A percentile compares a stretch with the other conserved stretches of the same genome.
Conservation (phyloP, 495 filamentous ascomycete genomes). For the Hypoxylon trugodes region DNA sequence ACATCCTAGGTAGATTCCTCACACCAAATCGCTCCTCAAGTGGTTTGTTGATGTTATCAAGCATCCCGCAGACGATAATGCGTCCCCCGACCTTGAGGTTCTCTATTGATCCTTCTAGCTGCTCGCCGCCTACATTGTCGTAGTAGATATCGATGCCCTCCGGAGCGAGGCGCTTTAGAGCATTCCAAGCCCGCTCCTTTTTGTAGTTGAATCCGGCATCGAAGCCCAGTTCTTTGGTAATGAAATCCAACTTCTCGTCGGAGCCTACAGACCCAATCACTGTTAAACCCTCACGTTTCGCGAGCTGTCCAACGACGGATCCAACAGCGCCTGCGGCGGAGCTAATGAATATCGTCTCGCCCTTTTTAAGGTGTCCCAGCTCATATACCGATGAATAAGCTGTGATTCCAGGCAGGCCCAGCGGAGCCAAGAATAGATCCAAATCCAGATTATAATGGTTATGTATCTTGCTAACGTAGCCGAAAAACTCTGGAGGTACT, state of each 20-base stretch:
- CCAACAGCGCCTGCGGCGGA: slow-evolving; percentile 86
- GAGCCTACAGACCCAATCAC: slow-evolving; percentile 77
- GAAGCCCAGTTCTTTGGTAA: slow-evolving; percentile 70
- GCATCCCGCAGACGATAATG: slow-evolving; percentile 65
- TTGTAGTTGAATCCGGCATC: slow-evolving; percentile 77
- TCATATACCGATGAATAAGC: slow-evolving; percentile 82
- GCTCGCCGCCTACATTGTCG: slow-evolving; percentile 92
- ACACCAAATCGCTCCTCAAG: slow-evolving; percentile 70
- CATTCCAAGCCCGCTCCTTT: slow-evolving; percentile 69
- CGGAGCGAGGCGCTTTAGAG: slow-evolving; percentile 76
- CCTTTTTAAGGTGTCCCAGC: slow-evolving; percentile 83
- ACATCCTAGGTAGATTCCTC: slow-evolving; percentile 65
- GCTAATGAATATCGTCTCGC: slow-evolving; percentile 87
- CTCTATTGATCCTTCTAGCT: slow-evolving; percentile 77
- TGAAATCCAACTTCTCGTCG: slow-evolving; percentile 74
- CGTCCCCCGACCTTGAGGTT: slow-evolving; percentile 73
- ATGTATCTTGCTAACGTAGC: slow-evolving; percentile 54
- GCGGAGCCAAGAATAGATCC: slow-evolving; percentile 69
- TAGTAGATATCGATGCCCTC: slow-evolving; percentile 93
- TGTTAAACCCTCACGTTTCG: slow-evolving; percentile 83
- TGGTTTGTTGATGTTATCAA: slow-evolving; percentile 79
- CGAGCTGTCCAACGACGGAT: slow-evolving; percentile 81
- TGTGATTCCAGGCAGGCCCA: slow-evolving; percentile 87
- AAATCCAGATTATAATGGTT: slow-evolving; percentile 69
- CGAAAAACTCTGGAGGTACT: slow-evolving; percentile 41